Evolutionary conservation across 1,284 basidiomycete genomes (phyloP).

Genomic region (Sanghuangporus sanghuang): DNA sequence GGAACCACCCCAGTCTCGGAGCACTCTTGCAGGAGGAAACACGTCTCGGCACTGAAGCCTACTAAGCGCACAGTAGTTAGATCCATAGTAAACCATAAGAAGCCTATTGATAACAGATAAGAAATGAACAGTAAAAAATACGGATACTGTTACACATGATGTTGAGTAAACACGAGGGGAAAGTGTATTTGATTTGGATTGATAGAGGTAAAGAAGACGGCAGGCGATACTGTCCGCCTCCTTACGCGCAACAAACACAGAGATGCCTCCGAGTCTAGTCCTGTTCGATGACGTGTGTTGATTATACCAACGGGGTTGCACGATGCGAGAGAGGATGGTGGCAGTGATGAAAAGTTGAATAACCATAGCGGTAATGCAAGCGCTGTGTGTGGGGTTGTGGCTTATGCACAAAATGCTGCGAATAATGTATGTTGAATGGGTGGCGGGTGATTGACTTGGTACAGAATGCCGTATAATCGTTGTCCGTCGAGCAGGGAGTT

Average conservation of each 20-base stretch:
- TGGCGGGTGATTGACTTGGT: neutral
- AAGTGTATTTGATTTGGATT: neutral
- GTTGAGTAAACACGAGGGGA: neutral
- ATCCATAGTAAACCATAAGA: neutral
- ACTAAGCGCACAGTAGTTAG: neutral
- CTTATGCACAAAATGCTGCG: neutral
- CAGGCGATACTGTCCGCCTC: constrained; percentile 8
- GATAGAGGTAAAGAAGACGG: neutral
- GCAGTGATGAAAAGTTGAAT: neutral
- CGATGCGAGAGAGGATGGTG: neutral
- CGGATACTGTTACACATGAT: constrained; percentile 15
- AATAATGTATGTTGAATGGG: neutral
- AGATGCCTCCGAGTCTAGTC: constrained; percentile 9
- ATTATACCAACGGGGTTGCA: constrained; percentile 7
- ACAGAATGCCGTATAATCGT: constrained; percentile 1
- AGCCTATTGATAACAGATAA: constrained; percentile 16
- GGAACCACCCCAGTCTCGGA: neutral
- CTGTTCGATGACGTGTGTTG: constrained; percentile 4
- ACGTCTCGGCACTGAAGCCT: no score
- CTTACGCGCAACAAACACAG: constrained; percentile 1
- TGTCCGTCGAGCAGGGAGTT: neutral
- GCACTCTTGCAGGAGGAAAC: neutral
- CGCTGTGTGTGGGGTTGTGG: neutral
- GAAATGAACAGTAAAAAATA: constrained; percentile 6
- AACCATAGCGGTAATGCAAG: constrained; percentile 7